phyloP scores from a whole-genome alignment of 441 rosid species.

The Gossypium davidsonii region DNA sequence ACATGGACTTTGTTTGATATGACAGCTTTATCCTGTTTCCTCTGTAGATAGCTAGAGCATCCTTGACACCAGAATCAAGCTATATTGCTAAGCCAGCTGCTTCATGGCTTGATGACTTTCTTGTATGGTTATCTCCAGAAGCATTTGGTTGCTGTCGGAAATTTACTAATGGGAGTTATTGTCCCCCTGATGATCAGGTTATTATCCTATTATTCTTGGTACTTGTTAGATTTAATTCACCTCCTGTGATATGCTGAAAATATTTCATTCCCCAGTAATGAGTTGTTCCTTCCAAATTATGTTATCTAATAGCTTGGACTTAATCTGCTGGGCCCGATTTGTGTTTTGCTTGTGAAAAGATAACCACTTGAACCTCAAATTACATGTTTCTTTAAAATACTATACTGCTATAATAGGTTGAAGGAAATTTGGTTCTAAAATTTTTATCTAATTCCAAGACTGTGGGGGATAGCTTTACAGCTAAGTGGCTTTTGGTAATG shows the following conservation, averaged over 20 bases:
- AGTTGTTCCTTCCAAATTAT: not conserved
- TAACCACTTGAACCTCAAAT: constrained; percentile 2
- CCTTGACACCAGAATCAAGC: constrained; percentile 74
- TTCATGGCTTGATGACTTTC: constrained; percentile 99
- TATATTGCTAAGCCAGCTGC: constrained; percentile 98
- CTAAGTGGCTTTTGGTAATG: not conserved
- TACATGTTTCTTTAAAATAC: not conserved
- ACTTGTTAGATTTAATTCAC: constrained; percentile 2
- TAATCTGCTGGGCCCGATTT: not conserved
- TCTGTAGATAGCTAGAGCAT: constrained; percentile 75
- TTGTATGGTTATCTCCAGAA: constrained; percentile 98
- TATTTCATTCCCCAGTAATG: constrained; percentile 5
- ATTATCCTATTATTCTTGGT: constrained; percentile 15
- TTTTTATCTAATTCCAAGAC: constrained; percentile 6
- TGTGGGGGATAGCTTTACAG: not conserved
- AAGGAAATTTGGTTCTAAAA: constrained; percentile 5
- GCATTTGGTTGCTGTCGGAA: constrained; percentile 98
- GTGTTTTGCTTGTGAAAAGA: not conserved
- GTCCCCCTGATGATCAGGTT: constrained; percentile 98
- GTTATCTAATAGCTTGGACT: constrained; percentile 5
- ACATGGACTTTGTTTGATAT: constrained; percentile 3
- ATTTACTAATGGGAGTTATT: constrained; percentile 86
- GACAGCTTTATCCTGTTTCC: constrained; percentile 5
- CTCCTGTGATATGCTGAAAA: not conserved
- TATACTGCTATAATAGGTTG: not conserved